These are phyloP conservation scores for Trichoderma sp. DNA, from an alignment of 2,329 filamentous ascomycete genomes.

Conservation along the genomic window DNA sequence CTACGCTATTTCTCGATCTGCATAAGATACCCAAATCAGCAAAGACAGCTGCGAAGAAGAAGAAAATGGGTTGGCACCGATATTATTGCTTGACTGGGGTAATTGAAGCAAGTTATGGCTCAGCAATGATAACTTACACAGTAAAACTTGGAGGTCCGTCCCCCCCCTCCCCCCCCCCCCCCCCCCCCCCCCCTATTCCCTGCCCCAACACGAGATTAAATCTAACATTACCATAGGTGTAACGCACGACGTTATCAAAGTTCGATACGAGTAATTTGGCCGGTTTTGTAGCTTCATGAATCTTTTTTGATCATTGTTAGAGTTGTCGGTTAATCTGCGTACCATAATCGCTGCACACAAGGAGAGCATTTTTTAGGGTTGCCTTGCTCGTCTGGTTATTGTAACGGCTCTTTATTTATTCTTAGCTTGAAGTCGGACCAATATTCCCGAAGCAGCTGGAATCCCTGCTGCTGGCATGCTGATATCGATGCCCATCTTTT, in stretches of 20 bases:
- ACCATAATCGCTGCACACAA: background rate
- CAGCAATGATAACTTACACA: conserved; percentile 38
- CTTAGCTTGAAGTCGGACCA: background rate
- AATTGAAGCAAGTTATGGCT: conserved; percentile 39
- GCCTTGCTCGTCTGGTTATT: background rate
- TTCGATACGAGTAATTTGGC: conserved; percentile 31
- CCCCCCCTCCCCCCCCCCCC: background rate
- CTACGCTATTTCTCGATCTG: conserved; percentile 36
- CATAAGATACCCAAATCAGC: conserved; percentile 33
- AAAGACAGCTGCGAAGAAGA: conserved; percentile 31
- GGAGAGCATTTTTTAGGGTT: background rate
- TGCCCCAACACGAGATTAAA: background rate
- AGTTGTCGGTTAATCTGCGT: background rate
- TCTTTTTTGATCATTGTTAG: background rate
- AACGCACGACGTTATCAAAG: conserved; percentile 37
- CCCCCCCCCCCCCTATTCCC: background rate
- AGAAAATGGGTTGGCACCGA: conserved; percentile 35
- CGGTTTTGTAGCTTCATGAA: background rate
- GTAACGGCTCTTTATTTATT: background rate
- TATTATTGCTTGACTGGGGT: conserved; percentile 38
- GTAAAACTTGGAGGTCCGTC: conserved; percentile 37
- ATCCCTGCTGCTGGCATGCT: background rate
- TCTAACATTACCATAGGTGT: conserved; percentile 28
- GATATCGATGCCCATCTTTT: background rate
- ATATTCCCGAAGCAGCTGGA: background rate